Percentiles rank a stretch among this genome's conserved stretches.
phyloP scores from a whole-genome alignment of 1,284 basidiomycete genomes.

The Mycena sp. region DNA sequence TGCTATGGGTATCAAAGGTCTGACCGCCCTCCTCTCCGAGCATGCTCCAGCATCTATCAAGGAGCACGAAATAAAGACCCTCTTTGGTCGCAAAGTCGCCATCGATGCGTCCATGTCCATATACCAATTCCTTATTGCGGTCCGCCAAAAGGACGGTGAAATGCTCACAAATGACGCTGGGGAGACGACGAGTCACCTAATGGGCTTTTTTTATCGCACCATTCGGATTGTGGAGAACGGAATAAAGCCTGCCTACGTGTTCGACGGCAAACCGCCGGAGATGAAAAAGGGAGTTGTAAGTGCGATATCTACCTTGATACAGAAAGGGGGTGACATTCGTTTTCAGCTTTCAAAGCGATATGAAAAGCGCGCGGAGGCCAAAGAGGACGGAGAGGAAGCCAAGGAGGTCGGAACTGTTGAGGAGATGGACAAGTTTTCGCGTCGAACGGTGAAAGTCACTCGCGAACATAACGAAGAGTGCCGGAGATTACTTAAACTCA shows the following conservation, averaged over 20 bases:
- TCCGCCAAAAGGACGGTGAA: conserved; percentile 95
- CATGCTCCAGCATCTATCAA: conserved; percentile 90
- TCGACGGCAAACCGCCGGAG: conserved; percentile 98
- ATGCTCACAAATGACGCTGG: conserved; percentile 96
- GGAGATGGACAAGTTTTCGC: conserved; percentile 91
- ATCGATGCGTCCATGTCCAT: conserved; percentile 98
- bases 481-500: conserved; percentile 85
- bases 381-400: conserved; percentile 94
- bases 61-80: conserved; percentile 96
- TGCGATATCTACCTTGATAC: conserved; percentile 35
- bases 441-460: conserved; percentile 95
- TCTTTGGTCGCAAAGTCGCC: conserved; percentile 98
- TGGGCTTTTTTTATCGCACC: conserved; percentile 98
- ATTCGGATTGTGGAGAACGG: conserved; percentile 99
- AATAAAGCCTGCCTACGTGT: conserved; percentile 98
- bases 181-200: conserved; percentile 97
- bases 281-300: conserved; percentile 95
- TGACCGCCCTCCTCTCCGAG: conserved; percentile 90
- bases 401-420: conserved; percentile 96
- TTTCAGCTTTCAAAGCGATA: conserved; percentile 91
- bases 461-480: conserved; percentile 98
- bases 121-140: conserved; percentile 98
- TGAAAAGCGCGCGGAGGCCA: conserved; percentile 91
- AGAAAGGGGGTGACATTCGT: background rate
- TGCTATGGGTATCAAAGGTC: conserved; percentile 89